These are phyloP conservation scores for Inga laurina DNA, from an alignment of 306 rosid species.

Conservation along the genomic window DNA sequence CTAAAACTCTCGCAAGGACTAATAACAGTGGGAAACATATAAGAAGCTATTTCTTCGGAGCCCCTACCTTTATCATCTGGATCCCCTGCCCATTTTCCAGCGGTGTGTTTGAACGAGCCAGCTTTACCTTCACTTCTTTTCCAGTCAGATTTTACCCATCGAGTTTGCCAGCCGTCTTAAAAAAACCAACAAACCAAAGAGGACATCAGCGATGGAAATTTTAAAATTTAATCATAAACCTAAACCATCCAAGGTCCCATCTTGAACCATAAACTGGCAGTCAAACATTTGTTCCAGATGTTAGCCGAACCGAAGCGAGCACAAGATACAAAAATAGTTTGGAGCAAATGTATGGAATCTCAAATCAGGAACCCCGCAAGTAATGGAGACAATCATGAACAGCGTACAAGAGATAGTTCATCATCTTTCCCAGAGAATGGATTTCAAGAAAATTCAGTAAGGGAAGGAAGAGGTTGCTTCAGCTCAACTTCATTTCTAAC, in stretches of 20 bases:
- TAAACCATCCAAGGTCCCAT: not conserved
- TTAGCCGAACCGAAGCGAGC: not conserved
- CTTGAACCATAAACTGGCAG: not conserved
- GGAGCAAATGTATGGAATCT: not conserved
- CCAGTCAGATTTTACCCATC: conserved; percentile 94
- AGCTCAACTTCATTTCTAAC: no score
- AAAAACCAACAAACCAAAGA: conserved; percentile 16
- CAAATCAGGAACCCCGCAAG: not conserved
- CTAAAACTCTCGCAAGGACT: not conserved
- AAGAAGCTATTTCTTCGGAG: not conserved
- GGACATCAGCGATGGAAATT: not conserved
- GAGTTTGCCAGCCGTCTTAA: conserved; percentile 78
- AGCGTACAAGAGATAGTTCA: not conserved
- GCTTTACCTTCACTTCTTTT: conserved; percentile 87
- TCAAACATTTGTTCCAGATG: not conserved
- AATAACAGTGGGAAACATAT: not conserved
- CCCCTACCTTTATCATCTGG: conserved; percentile 83
- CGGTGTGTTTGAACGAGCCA: conserved; percentile 82
- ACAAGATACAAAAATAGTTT: not conserved
- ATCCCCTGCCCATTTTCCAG: conserved; percentile 93
- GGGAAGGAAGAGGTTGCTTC: not conserved
- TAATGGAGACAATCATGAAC: not conserved
- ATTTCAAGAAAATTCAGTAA: not conserved
- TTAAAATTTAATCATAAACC: not conserved
- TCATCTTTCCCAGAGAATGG: not conserved